Evolutionary conservation across 2,329 filamentous ascomycete genomes (phyloP).

Genomic region (Talaromyces sp.): DNA sequence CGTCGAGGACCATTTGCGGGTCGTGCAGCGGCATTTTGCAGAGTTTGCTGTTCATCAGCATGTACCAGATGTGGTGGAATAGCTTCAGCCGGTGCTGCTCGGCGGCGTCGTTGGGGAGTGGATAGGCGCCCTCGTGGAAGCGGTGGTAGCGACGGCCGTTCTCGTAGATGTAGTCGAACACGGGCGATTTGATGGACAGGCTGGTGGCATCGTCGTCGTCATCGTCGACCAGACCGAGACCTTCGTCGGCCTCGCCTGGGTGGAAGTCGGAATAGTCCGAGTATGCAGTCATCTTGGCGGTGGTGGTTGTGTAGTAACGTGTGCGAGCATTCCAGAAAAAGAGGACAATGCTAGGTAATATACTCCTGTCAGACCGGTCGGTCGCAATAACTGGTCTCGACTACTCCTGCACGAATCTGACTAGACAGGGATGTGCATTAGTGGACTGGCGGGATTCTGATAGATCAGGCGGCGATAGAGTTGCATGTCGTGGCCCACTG

Average conservation of each 20-base stretch:
- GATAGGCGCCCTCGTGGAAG: slow-evolving; percentile 19
- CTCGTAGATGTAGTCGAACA: slow-evolving; percentile 33
- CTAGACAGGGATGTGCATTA: not conserved
- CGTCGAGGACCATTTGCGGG: slow-evolving; percentile 32
- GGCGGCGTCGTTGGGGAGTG: slow-evolving; percentile 30
- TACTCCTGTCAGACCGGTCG: too few relatives aligned
- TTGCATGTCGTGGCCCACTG: not conserved
- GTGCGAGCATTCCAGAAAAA: not conserved
- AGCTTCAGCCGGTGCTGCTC: slow-evolving; percentile 29
- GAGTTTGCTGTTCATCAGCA: slow-evolving; percentile 22
- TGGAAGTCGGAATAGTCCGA: not conserved
- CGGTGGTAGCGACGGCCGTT: slow-evolving; percentile 36
- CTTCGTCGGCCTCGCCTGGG: not conserved
- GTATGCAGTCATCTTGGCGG: not conserved
- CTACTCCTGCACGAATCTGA: not conserved
- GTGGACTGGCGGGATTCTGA: not conserved
- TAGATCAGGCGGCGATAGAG: not conserved
- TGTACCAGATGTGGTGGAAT: slow-evolving; percentile 21
- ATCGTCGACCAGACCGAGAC: slow-evolving; percentile 1
- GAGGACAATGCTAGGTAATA: too few relatives aligned
- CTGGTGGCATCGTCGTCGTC: not conserved
- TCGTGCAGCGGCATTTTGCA: slow-evolving; percentile 19
- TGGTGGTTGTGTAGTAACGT: too few relatives aligned
- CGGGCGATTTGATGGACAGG: slow-evolving; percentile 15
- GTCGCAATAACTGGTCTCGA: not conserved